Base-by-base conservation (phyloP, 495 filamentous ascomycete genomes). In the Xylona heveae region DNA sequence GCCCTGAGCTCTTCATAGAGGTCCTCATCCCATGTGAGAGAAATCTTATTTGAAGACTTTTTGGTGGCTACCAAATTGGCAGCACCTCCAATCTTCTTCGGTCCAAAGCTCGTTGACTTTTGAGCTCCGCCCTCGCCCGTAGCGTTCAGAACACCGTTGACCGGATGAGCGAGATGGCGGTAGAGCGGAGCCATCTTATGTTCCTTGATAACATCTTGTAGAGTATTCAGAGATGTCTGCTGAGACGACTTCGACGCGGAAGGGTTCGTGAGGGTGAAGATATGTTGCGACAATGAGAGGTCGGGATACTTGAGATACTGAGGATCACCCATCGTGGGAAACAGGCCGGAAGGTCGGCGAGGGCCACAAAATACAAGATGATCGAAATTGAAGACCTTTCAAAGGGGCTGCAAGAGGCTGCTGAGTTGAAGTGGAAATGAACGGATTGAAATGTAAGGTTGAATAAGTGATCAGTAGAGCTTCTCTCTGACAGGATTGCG, bases 181-280 rank as follows among this genome's bases (percentile, higher is more conserved):
- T 97, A 97, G 19, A 95, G 69, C 10, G 88, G 85, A 23, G 90
- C 88, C 81, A 95, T 94, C 58, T 92, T 90, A 46, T 88, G 62
- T 52, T 91, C 80, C 35, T 54, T 59, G 57, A 97, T 93, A 43
- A 71, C 90, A 71, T 92, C 73, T 64, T 92, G 82, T 33, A 97
- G 65, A 42, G 70, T 69, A 55, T 84, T 78, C 47, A 82, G 58
- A 16, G 81, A 73, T 7, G 67, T 53, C 54, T 91, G 70, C 50
- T 74, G 74, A 34, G 68, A 56, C 23, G 66, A 38, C 37, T 64
- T 57, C 18, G 74, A 50, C 37, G 83, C 71, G 42, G 78, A 72
- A 40, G 83, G 74, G 57, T 92, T 93, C 44, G 81, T 84, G 58
- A 94, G 65, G 50, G 78, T 80, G 66, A 97, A 97, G 59, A 97